phyloP scores from a whole-genome alignment of 2,329 filamentous ascomycete species.

The Ophiostoma populinum region DNA sequence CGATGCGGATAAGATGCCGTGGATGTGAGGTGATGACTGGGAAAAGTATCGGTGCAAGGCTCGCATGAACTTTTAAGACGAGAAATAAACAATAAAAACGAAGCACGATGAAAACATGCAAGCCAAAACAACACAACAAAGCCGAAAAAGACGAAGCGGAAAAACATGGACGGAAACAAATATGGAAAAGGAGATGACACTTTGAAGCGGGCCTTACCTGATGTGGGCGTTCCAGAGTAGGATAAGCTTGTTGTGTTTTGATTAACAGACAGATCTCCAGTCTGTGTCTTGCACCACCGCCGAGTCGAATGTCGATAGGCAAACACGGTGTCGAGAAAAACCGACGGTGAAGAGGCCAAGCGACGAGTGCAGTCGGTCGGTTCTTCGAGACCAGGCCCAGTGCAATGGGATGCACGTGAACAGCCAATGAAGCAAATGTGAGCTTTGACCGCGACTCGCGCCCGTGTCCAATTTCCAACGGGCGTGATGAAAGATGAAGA shows the following conservation, averaged over 20 bases:
- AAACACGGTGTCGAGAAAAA: not conserved
- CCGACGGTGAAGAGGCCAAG: not conserved
- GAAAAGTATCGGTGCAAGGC: no score
- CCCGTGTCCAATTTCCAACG: constrained; percentile 7
- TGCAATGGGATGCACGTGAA: no score
- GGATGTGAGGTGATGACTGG: not conserved
- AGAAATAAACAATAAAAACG: not conserved
- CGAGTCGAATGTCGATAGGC: constrained; percentile 5
- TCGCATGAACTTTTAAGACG: no score
- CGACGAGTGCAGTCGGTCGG: no score
- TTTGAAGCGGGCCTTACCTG: constrained; percentile 7
- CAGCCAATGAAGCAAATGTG: not conserved
- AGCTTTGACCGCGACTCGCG: constrained; percentile 2
- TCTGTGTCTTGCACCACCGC: constrained; percentile 3
- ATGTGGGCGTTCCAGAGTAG: constrained; percentile 3
- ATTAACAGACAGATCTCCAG: constrained; percentile 1
- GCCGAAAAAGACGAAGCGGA: not conserved
- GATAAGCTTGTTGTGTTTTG: constrained; percentile 8
- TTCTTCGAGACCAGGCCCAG: no score
- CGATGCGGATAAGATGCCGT: no score
- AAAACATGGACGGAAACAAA: not conserved
- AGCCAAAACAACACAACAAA: not conserved
- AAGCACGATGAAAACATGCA: not conserved
- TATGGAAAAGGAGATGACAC: constrained; percentile 2
- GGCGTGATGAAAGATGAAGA: not conserved